Base-by-base conservation (phyloP, 2,329 filamentous ascomycete genomes). In the Sphaerulina vaccinii region DNA sequence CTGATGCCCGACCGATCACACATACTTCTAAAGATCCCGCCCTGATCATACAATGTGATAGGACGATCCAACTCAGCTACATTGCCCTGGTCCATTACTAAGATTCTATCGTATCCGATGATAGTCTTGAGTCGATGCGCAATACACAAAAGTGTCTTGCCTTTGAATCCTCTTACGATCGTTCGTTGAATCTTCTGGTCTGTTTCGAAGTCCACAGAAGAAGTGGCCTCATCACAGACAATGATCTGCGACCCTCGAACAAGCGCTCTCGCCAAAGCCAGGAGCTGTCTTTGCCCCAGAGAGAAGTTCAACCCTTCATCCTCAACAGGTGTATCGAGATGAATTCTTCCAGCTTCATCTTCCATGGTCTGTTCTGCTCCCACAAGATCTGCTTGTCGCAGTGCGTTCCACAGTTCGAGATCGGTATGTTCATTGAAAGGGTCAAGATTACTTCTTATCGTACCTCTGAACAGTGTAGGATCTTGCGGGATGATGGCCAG, bases 271-370 rank as follows among this genome's bases (percentile, higher is more conserved):
- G 91, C 91, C 1, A 99, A 79, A 1, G 93, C 93, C 87, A 97
- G 95, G 42, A 97, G 82, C 71, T 97, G 93, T 2, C 93, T 84
- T 73, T 97, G 92, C 5, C 92, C 92, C 8, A 97, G 84, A 0
- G 90, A 95, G 76, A 96, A 96, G 72, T 97, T 97, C 55, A 96
- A 79, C 0, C 93, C 93, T 73, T 96, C 92, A 67, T 97, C 93
- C 62, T 96, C 90, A 2, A 97, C 92, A 1, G 83, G 66, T 13
- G 81, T 86, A 71, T 97, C 92, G 18, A 99, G 85, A 59, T 90
- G 84, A 55, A 96, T 87, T 50, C 87, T 83, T 71, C 70, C n/a
- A 71, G 73, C 38, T 51, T 70, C 62, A 49, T 78, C 71, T 9
- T 71, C 67, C 40, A 77, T 73, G 10, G 68, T 64, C 22, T 71